Base-by-base conservation (phyloP, 305 asterid genomes). In the Caryopteris hybrid region DNA sequence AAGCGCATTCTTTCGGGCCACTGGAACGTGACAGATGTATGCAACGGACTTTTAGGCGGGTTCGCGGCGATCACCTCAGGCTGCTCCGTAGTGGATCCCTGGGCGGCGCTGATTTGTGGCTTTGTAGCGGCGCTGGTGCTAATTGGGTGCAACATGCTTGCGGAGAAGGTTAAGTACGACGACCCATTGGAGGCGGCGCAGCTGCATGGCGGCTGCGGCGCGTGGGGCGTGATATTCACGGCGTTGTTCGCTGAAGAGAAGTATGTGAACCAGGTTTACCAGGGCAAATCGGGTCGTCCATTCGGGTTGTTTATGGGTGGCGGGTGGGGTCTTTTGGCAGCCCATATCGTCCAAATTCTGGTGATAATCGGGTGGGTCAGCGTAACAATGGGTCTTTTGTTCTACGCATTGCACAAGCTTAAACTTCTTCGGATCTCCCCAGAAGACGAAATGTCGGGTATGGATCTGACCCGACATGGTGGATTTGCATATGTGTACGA, bases 171-270 rank as follows among this genome's bases (percentile, higher is more conserved):
- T 27, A 58, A 21, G 27, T 84, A 75, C 53, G 87, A 84, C 39
- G 85, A 84, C 71, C 89, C 89, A 2, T 53, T 84, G 52, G 87
- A 81, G 74, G 89, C 89, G 10, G 87, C 89, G 12, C 89, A 84
- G 58, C 79, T 84, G 21, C 87, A 84, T 45, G 89, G 80, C 0
- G 89, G 87, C 0, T 84, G 89, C 61, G 89, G 89, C 1, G 76
- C 85, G 59, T 84, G 89, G 89, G 89, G 89, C 1, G 53, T 84
- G 0, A 51, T 84, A 10, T 84, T 84, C 61, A 84, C 89, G 3
- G 87, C 73, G 0, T 38, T 84, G 46, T 84, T 84, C 43, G 90
- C 87, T 2, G 64, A 8, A n/a, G 56, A 79, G 18, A 45, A 77
- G 76, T 84, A 77, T 2, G 87, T 84, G 69, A 73, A 77, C 17